These are phyloP conservation scores for Cunninghamia lanceolata DNA, from an alignment of 75 land plant species.

Conservation along the genomic window DNA sequence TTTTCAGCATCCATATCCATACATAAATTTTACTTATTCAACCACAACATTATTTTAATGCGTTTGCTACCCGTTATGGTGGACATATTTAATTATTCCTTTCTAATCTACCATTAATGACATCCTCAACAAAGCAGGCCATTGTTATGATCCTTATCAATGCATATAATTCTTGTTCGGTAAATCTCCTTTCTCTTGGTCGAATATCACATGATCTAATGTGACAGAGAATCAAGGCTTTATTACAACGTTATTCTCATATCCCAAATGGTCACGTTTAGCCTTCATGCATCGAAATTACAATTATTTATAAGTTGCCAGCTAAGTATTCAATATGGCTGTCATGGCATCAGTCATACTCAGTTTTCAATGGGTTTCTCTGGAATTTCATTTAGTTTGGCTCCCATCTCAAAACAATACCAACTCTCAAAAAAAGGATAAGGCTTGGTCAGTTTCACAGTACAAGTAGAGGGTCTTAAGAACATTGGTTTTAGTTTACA, in stretches of 20 bases:
- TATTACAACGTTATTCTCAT: background rate
- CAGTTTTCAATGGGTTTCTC: background rate
- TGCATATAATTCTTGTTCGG: too few species aligned
- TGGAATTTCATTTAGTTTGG: background rate
- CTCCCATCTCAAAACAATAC: background rate
- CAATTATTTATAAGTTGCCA: background rate
- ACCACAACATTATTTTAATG: too few species aligned
- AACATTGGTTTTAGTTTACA: background rate
- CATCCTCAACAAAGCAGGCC: too few species aligned
- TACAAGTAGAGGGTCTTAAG: too few species aligned
- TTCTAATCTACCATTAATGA: too few species aligned
- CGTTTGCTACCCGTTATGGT: too few species aligned
- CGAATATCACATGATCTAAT: too few species aligned
- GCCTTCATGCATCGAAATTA: background rate
- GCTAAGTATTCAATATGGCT: background rate
- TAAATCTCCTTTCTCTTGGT: too few species aligned
- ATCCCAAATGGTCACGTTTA: background rate
- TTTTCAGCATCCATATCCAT: too few species aligned
- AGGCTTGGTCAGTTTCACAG: background rate
- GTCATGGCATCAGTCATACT: background rate
- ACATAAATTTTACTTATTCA: too few species aligned
- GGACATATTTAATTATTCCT: too few species aligned
- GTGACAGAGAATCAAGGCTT: background rate
- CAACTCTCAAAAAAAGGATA: background rate
- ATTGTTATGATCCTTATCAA: too few species aligned